These are phyloP conservation scores for Boletellus ananas DNA, from an alignment of 768 basidiomycete genomes.

Conservation along the genomic window DNA sequence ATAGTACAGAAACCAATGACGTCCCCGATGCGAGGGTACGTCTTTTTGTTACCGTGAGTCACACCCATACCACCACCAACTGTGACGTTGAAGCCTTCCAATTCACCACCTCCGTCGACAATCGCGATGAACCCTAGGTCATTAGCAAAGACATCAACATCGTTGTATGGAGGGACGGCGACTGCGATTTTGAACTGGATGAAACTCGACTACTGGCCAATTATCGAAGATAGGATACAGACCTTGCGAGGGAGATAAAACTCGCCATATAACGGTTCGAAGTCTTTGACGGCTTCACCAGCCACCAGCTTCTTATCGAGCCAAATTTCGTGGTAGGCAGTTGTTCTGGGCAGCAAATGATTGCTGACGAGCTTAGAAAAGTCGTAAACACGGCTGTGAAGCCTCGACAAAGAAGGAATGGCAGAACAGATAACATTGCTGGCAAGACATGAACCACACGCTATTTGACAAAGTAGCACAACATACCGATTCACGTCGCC, in stretches of 20 bases:
- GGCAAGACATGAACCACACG: slow-evolving; percentile 6
- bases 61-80: slow-evolving; percentile 99
- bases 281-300: slow-evolving; percentile 89
- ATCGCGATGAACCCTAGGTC: slow-evolving; percentile 98
- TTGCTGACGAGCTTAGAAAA: slow-evolving; percentile 83
- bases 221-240: slow-evolving; percentile 12
- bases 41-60: slow-evolving; percentile 98
- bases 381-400: slow-evolving; percentile 78
- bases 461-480: not conserved
- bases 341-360: slow-evolving; percentile 83
- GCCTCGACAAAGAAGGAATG: slow-evolving; percentile 82
- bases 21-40: slow-evolving; percentile 86
- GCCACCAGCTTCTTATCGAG: slow-evolving; percentile 95
- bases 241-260: slow-evolving; percentile 96
- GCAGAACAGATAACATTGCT: slow-evolving; percentile 92
- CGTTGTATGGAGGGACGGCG: slow-evolving; percentile 94
- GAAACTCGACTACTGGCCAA: not conserved
- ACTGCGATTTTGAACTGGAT: slow-evolving; percentile 93
- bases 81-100: slow-evolving; percentile 91
- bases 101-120: slow-evolving; percentile 64
- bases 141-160: slow-evolving; percentile 93
- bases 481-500: slow-evolving; percentile 92
- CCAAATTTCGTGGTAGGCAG: slow-evolving; percentile 99
- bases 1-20: slow-evolving; percentile 90
- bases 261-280: slow-evolving; percentile 96